A percentile compares a stretch with the other conserved stretches of the same genome.
phyloP scores from a whole-genome alignment of 441 rosid genomes.

The California macrophylla region DNA sequence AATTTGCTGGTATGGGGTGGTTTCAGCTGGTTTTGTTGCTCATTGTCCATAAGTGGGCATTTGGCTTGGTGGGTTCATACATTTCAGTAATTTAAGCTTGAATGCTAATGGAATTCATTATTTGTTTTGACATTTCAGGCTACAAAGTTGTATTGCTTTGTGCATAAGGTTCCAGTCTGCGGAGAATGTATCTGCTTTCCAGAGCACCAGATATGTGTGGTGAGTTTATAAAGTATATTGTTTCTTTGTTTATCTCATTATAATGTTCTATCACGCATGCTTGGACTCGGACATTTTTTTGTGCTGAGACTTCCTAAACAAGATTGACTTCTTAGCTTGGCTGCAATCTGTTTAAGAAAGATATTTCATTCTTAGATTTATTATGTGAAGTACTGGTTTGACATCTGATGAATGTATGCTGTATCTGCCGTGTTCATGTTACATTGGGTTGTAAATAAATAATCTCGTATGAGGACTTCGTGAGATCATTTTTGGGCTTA shows the following conservation, averaged over 20 bases:
- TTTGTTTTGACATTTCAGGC: conserved; percentile 44
- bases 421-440: background rate
- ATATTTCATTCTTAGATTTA: background rate
- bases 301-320: background rate
- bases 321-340: background rate
- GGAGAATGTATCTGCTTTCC: conserved; percentile 94
- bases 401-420: background rate
- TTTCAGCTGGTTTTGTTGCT: background rate
- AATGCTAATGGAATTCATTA: background rate
- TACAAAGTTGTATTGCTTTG: conserved; percentile 90
- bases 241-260: background rate
- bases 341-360: background rate
- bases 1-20: background rate
- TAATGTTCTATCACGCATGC: background rate
- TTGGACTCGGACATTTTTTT: background rate
- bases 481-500: conserved; percentile 3
- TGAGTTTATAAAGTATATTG: conserved; percentile 23
- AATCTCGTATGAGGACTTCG: background rate
- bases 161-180: conserved; percentile 97
- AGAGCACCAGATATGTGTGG: conserved; percentile 94
- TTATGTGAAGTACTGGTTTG: background rate
- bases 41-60: background rate
- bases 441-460: background rate
- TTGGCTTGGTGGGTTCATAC: background rate
- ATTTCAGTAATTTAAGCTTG: background rate